phyloP scores from a whole-genome alignment of 805 yeast genomes.

The Wickerhamomyces xylosicus region DNA sequence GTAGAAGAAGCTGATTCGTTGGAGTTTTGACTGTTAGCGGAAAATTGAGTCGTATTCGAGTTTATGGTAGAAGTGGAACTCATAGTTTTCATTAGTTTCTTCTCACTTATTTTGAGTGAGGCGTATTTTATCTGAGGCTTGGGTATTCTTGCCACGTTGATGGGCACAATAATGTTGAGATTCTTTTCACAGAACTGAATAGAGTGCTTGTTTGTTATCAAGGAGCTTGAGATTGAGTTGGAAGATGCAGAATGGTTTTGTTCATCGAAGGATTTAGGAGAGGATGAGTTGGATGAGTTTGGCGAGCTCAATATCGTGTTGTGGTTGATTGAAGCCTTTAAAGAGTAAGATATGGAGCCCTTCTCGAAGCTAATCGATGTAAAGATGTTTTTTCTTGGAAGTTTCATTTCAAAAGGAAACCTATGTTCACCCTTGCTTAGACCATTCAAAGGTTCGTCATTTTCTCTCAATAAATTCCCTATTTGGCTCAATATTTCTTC shows the following conservation, averaged over 20 bases:
- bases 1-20: slow-evolving; percentile 8
- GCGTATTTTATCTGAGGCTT: slow-evolving; percentile 58
- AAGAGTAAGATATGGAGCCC: slow-evolving; percentile 65
- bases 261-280: no score
- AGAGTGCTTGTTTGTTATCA: slow-evolving; percentile 10
- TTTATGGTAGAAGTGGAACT: slow-evolving; percentile 32
- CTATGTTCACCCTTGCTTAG: slow-evolving; percentile 77
- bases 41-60: slow-evolving; percentile 17
- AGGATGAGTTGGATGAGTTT: slow-evolving; percentile 13
- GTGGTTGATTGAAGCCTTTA: slow-evolving; percentile 35
- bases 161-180: slow-evolving; percentile 57
- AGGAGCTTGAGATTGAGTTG: slow-evolving; percentile 7
- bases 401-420: slow-evolving; percentile 74
- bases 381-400: slow-evolving; percentile 65
- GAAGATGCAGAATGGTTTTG: slow-evolving; percentile 10
- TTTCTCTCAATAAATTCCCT: slow-evolving; percentile 5
- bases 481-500: slow-evolving; percentile 3
- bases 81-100: slow-evolving; percentile 25
- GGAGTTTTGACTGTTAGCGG: slow-evolving; percentile 14
- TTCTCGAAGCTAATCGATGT: slow-evolving; percentile 76
- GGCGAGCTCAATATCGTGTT: slow-evolving; percentile 9
- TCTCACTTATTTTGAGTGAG: slow-evolving; percentile 45
- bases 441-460: slow-evolving; percentile 24
- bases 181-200: slow-evolving; percentile 42
- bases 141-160: slow-evolving; percentile 60